Base-by-base conservation (phyloP, 2,329 filamentous ascomycete species). In the Exophiala oligosperma region DNA sequence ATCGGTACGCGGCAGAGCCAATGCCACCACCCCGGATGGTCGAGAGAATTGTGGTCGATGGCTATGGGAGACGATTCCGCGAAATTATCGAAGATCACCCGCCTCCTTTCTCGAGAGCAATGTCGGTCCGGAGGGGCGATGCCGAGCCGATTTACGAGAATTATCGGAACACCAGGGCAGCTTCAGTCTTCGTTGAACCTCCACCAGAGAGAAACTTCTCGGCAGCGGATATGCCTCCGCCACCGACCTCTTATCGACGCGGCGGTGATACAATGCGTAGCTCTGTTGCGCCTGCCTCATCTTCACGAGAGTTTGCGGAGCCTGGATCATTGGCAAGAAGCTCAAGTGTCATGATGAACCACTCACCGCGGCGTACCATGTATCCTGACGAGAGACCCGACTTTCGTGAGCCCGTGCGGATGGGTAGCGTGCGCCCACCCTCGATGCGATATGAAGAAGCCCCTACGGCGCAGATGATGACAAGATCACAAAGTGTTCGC, bases 51-150 rank as follows among this genome's bases (percentile, higher is more conserved):
- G 81, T 96, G 35, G 80, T 95, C 54, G 92, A 97, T 73, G 85
- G 90, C 61, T 90, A 87, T 72, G 92, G 92, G 41, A 90, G 90
- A 70, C 86, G 91, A 70, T 97, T 92, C 74, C 84, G 84, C 60
- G 83, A 85, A 62, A 78, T 79, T 43, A 73, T 81, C 4, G 71
- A 77, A 38, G 71, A 75, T 14, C 65, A 63, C 70, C 66, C 70
- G 65, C 56, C 72, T 66, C 17, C 72, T 66, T n/a, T 65, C 65
- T 64, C 67, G 64, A 56, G 55, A 41, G 32, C 63, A 53, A 56
- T 61, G 71, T 54, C 66, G 32, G 60, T 63, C 43, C 54, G 59
- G 38, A 52, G 55, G 48, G 46, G 32, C n/a, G 60, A 64, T 2
- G 23, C 47, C 12, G 63, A 64, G n/a, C 56, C 55, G 1, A 37